A percentile compares a stretch with the other conserved stretches of the same genome.
Conservation (phyloP, 2,329 filamentous ascomycete genomes). For the Aspergillus quadricinctus region DNA sequence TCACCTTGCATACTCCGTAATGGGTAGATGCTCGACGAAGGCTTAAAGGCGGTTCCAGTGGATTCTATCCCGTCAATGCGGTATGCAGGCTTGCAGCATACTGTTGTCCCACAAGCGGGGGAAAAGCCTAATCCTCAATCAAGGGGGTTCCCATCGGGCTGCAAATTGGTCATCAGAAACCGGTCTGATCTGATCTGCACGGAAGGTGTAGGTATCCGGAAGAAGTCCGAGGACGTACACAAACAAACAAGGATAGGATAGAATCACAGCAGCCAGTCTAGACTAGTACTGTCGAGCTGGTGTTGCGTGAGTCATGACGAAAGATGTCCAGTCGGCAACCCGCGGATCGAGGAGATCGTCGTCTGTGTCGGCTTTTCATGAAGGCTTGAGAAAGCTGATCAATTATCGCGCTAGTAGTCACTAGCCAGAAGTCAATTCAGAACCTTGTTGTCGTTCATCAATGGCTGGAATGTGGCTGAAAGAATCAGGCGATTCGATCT, state of each 20-base stretch:
- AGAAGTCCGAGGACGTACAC: neutral
- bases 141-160: neutral
- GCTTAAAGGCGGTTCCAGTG: neutral
- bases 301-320: neutral
- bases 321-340: slow-evolving; percentile 7
- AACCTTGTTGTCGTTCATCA: neutral
- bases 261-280: neutral
- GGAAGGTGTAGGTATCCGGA: neutral
- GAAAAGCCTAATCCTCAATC: neutral
- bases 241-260: neutral
- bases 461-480: neutral
- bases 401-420: neutral
- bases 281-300: neutral
- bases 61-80: neutral
- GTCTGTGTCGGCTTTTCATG: neutral
- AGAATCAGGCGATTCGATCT: neutral
- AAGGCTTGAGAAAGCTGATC: neutral
- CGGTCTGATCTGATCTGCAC: neutral
- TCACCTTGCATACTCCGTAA: neutral
- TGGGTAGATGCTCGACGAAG: neutral
- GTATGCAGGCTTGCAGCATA: neutral
- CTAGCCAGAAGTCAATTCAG: neutral
- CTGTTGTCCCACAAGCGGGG: neutral
- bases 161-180: neutral
- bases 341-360: slow-evolving; percentile 1